A percentile compares a stretch with the other conserved stretches of the same genome.
These are phyloP conservation scores for Magnolia kwangsiensis DNA, from an alignment of 164 flowering plant genomes.

Conservation along the genomic window DNA sequence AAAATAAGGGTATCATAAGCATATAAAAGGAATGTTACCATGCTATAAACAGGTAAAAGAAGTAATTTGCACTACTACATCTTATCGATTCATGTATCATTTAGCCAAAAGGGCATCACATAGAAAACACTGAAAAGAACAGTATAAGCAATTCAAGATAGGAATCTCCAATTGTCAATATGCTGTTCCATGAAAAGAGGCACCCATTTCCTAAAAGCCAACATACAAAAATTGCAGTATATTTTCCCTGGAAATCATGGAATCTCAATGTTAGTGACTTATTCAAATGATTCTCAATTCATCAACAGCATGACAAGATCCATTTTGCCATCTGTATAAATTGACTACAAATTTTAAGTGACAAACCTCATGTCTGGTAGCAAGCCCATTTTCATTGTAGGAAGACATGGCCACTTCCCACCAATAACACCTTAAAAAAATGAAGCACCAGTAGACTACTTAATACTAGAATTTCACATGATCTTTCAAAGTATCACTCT, in stretches of 20 bases:
- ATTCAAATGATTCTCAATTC: neutral
- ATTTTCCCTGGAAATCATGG: no score
- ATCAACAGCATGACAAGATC: neutral
- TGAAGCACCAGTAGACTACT: neutral
- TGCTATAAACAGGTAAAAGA: neutral
- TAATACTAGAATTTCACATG: no score
- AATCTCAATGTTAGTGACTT: neutral
- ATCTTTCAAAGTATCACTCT: no score
- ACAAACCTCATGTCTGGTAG: no score
- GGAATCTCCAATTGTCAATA: slow-evolving; percentile 24
- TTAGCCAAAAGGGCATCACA: neutral
- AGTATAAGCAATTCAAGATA: slow-evolving; percentile 3
- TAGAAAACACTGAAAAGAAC: neutral
- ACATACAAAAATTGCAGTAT: no score
- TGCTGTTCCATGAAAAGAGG: no score
- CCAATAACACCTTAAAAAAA: neutral
- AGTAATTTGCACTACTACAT: neutral
- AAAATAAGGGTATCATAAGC: neutral
- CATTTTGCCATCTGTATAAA: neutral
- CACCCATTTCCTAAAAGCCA: no score
- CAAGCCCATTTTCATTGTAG: neutral
- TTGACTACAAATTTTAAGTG: neutral
- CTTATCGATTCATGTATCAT: neutral
- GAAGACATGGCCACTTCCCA: neutral
- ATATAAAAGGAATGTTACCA: neutral